Conservation (phyloP, 2,329 filamentous ascomycete genomes). For the Epichloe baconii region DNA sequence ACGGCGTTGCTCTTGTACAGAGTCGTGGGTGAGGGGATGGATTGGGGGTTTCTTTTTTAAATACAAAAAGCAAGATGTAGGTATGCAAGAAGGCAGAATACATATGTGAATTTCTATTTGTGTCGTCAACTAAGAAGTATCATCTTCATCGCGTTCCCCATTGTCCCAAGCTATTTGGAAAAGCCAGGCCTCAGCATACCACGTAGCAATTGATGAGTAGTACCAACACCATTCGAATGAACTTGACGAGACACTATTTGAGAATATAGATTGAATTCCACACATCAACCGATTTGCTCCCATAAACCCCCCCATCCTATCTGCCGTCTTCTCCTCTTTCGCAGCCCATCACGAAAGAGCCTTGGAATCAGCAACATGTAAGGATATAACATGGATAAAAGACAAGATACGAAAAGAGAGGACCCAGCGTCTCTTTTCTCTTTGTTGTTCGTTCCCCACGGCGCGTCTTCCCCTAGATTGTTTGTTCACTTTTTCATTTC, state of each 20-base stretch:
- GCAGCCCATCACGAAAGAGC: neutral
- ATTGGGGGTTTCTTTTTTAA: neutral
- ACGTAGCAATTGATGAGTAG: neutral
- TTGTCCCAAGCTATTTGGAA: no score
- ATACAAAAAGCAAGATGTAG: neutral
- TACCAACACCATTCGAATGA: neutral
- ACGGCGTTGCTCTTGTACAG: slow-evolving; percentile 8
- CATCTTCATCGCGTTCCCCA: no score
- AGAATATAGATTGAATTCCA: neutral
- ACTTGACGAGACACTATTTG: neutral
- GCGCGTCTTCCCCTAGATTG: neutral
- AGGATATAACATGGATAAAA: neutral
- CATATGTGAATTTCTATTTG: neutral
- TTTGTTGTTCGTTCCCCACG: neutral
- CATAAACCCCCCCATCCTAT: neutral
- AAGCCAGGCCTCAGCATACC: no score
- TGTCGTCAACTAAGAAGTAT: no score
- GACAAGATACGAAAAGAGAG: neutral
- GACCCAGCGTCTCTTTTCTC: neutral
- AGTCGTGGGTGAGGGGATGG: neutral
- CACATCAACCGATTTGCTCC: neutral
- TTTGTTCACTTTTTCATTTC: neutral
- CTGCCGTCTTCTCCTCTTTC: neutral
- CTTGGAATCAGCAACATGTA: neutral
- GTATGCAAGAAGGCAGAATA: neutral